Conservation (phyloP, 2,329 filamentous ascomycete genomes). For the Sclerotinia sclerotiorum region DNA sequence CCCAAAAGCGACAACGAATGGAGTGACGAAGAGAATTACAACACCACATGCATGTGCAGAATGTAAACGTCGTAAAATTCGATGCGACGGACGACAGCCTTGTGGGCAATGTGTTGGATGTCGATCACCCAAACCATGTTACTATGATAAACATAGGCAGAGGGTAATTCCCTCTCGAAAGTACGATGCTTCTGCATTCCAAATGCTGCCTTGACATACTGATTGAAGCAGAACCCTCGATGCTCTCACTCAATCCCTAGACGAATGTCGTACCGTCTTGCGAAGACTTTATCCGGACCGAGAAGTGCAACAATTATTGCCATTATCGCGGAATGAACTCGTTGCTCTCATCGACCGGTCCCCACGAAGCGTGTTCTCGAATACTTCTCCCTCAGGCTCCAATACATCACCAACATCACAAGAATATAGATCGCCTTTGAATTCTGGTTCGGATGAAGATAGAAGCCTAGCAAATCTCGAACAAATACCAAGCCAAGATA, state of each 20-base stretch:
- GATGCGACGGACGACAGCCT: slow-evolving; percentile 78
- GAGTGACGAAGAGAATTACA: slow-evolving; percentile 52
- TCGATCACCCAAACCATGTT: slow-evolving; percentile 74
- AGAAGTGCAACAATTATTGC: slow-evolving; percentile 52
- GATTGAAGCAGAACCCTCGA: slow-evolving; percentile 53
- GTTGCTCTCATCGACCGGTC: slow-evolving; percentile 56
- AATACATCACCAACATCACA: slow-evolving; percentile 51
- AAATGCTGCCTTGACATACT: slow-evolving; percentile 28
- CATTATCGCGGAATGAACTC: slow-evolving; percentile 59
- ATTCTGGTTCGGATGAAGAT: slow-evolving; percentile 49
- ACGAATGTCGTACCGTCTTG: slow-evolving; percentile 63
- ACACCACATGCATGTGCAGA: slow-evolving; percentile 69
- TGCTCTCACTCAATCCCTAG: slow-evolving; percentile 62
- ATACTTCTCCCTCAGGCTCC: slow-evolving; percentile 54
- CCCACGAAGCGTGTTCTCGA: slow-evolving; percentile 37
- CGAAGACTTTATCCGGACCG: slow-evolving; percentile 61
- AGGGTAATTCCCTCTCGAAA: slow-evolving; percentile 75
- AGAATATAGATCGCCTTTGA: slow-evolving; percentile 51
- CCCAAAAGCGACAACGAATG: slow-evolving; percentile 40
- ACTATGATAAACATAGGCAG: slow-evolving; percentile 78
- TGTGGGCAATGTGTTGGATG: slow-evolving; percentile 83
- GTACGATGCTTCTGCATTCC: slow-evolving; percentile 46
- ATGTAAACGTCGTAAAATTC: slow-evolving; percentile 78
- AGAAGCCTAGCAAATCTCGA: slow-evolving; percentile 57
- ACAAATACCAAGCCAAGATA: slow-evolving; percentile 64